Conservation (phyloP, 2,329 filamentous ascomycete genomes). For the Beauveria bassiana region DNA sequence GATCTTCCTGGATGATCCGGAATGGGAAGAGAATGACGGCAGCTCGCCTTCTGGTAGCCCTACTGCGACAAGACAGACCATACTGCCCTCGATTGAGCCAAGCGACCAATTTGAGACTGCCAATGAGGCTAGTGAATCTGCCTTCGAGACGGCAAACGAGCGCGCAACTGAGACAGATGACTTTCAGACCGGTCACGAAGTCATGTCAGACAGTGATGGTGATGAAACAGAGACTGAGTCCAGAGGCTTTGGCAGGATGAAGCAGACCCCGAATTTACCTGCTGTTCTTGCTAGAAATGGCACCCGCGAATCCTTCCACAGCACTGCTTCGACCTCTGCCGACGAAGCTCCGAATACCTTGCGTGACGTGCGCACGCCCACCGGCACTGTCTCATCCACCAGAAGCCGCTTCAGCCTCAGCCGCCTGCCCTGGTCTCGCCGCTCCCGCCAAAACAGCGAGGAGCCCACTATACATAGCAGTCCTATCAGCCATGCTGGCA, state of each 20-base stretch:
- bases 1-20: constrained; percentile 68
- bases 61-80: not conserved
- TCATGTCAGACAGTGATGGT: constrained; percentile 65
- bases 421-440: constrained; percentile 51
- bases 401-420: constrained; percentile 66
- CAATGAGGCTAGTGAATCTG: constrained; percentile 63
- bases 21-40: constrained; percentile 80
- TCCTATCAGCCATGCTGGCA: constrained; percentile 47
- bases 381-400: constrained; percentile 50
- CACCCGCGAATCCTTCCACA: constrained; percentile 65
- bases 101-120: constrained; percentile 73
- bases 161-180: constrained; percentile 82
- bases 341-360: constrained; percentile 62
- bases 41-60: constrained; percentile 9
- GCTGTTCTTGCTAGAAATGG: constrained; percentile 31
- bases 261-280: constrained; percentile 34
- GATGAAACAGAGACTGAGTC: constrained; percentile 75
- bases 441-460: constrained; percentile 54
- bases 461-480: constrained; percentile 51
- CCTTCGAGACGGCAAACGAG: constrained; percentile 67
- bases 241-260: constrained; percentile 35
- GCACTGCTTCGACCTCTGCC: constrained; percentile 80
- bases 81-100: constrained; percentile 34
- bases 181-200: constrained; percentile 89
- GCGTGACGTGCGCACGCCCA: constrained; percentile 52